These are phyloP conservation scores for Fusarium buharicum DNA, from an alignment of 2,329 filamentous ascomycete genomes.

Conservation along the genomic window DNA sequence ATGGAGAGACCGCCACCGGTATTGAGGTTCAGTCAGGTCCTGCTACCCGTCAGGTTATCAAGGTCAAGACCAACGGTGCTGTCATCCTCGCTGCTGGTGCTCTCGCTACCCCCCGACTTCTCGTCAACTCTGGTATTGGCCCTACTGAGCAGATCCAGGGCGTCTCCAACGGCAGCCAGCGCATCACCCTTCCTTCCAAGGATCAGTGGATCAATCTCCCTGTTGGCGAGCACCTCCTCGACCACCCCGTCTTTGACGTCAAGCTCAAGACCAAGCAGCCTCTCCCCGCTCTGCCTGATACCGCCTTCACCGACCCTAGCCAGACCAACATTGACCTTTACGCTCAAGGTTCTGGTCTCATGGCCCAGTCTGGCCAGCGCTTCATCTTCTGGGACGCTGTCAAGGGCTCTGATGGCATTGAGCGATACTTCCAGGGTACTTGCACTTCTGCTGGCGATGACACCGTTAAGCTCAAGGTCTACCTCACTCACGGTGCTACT, in stretches of 20 bases:
- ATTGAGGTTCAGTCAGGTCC: slow-evolving; percentile 76
- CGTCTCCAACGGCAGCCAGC: slow-evolving; percentile 62
- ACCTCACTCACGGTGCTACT: slow-evolving; percentile 61
- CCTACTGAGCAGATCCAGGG: slow-evolving; percentile 67
- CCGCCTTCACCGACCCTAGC: slow-evolving; percentile 43
- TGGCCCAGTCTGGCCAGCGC: slow-evolving; percentile 59
- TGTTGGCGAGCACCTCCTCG: slow-evolving; percentile 68
- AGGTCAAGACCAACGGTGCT: slow-evolving; percentile 37
- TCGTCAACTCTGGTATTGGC: slow-evolving; percentile 71
- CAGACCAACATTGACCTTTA: slow-evolving; percentile 48
- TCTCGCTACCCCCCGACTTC: slow-evolving; percentile 75
- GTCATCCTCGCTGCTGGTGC: slow-evolving; percentile 75
- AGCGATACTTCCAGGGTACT: slow-evolving; percentile 57
- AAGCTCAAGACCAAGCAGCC: slow-evolving; percentile 54
- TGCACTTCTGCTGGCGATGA: slow-evolving; percentile 56
- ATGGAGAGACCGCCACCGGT: slow-evolving; percentile 70
- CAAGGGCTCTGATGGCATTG: slow-evolving; percentile 53
- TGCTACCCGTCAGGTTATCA: slow-evolving; percentile 42
- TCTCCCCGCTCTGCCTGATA: slow-evolving; percentile 50
- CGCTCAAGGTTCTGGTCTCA: slow-evolving; percentile 51
- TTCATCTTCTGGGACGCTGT: slow-evolving; percentile 60
- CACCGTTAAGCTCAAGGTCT: slow-evolving; percentile 59
- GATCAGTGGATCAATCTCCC: slow-evolving; percentile 67
- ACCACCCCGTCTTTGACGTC: slow-evolving; percentile 60
- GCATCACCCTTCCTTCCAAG: slow-evolving; percentile 61